phyloP scores from a whole-genome alignment of 192 early-diverging fungal genomes.

The Dissophora globulifera region DNA sequence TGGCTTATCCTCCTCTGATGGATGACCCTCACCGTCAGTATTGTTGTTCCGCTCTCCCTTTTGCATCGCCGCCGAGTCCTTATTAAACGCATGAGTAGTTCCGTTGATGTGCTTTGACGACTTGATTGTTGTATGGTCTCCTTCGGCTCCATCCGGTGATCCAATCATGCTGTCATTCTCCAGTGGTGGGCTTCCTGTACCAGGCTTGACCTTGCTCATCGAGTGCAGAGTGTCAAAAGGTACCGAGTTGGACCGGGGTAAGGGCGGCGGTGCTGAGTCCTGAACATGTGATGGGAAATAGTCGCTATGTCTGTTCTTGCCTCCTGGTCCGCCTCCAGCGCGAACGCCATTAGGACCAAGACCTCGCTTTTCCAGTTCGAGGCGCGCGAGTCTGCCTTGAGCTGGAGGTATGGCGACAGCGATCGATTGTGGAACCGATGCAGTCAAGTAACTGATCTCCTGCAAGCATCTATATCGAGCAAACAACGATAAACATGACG shows the following conservation, averaged over 20 bases:
- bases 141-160: not conserved
- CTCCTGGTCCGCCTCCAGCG: slow-evolving; percentile 9
- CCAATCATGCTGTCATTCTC: slow-evolving; percentile 6
- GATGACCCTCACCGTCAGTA: not conserved
- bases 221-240: slow-evolving; percentile 21
- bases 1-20: slow-evolving; percentile 1
- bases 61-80: not conserved
- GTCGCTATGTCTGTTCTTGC: slow-evolving; percentile 44
- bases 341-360: slow-evolving; percentile 33
- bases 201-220: slow-evolving; percentile 7
- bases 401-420: slow-evolving; percentile 24
- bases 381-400: slow-evolving; percentile 24
- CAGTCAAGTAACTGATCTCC: slow-evolving; percentile 48
- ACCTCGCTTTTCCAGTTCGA: slow-evolving; percentile 36
- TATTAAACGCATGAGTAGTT: not conserved
- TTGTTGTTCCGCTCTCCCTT: slow-evolving; percentile 6
- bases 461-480: slow-evolving; percentile 38
- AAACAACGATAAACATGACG: no score
- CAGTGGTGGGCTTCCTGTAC: slow-evolving; percentile 2
- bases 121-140: slow-evolving; percentile 12
- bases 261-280: slow-evolving; percentile 2
- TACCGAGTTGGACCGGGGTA: slow-evolving; percentile 44
- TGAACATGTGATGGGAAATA: slow-evolving; percentile 21
- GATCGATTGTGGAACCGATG: slow-evolving; percentile 41
- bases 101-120: not conserved